Percentiles rank a stretch among this genome's conserved stretches.
phyloP scores from a whole-genome alignment of 768 basidiomycete genomes.

The Postia placenta region DNA sequence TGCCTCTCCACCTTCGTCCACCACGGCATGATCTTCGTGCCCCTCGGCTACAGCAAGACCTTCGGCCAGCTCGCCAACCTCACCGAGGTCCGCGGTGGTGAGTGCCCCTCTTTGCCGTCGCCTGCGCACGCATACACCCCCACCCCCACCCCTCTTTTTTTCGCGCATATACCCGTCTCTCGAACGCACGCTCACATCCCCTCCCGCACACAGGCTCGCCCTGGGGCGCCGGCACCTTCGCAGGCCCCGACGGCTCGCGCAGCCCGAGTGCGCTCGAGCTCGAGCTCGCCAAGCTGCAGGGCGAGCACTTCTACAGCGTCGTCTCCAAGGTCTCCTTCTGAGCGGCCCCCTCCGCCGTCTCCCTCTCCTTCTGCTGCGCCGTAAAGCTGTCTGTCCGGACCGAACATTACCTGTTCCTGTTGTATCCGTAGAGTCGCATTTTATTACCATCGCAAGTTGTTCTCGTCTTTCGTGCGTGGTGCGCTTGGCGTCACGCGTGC shows the following conservation, averaged over 20 bases:
- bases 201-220: slow-evolving; percentile 48
- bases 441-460: too few relatives aligned
- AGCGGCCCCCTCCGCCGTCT: too few relatives aligned
- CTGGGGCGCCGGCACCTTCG: slow-evolving; percentile 75
- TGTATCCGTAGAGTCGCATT: too few relatives aligned
- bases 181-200: not conserved
- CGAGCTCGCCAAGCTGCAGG: slow-evolving; percentile 41
- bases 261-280: slow-evolving; percentile 36
- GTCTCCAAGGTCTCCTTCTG: slow-evolving; percentile 34
- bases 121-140: not conserved
- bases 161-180: too few relatives aligned
- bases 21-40: slow-evolving; percentile 49
- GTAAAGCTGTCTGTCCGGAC: too few relatives aligned
- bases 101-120: slow-evolving; percentile 30
- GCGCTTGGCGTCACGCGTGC: too few relatives aligned
- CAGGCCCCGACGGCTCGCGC: slow-evolving; percentile 46
- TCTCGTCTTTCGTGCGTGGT: too few relatives aligned
- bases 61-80: slow-evolving; percentile 35
- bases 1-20: slow-evolving; percentile 44
- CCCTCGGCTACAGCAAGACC: slow-evolving; percentile 43
- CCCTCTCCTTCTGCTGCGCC: not conserved
- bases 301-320: slow-evolving; percentile 42
- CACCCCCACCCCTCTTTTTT: too few relatives aligned
- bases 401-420: too few relatives aligned
- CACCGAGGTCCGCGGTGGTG: slow-evolving; percentile 41